Percentiles rank a stretch among this genome's conserved stretches.
Conservation (phyloP, 2,329 filamentous ascomycete species). For the Sporothrix schenckii region DNA sequence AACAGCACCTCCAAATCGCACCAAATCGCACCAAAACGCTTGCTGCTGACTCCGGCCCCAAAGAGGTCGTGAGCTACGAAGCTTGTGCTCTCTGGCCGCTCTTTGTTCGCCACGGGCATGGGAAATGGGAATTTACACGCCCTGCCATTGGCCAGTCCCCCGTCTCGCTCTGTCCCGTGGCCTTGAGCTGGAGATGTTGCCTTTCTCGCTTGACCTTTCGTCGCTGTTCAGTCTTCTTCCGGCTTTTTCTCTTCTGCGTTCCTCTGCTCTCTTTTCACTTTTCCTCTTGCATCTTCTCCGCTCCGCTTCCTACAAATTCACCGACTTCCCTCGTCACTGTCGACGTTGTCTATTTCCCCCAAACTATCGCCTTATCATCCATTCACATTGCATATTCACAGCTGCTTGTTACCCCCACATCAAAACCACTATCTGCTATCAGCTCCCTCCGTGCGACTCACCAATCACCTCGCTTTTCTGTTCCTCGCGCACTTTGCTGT, state of each 20-base stretch:
- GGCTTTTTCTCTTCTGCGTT: neutral
- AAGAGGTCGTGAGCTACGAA: constrained; percentile 4
- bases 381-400: neutral
- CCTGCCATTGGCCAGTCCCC: constrained; percentile 25
- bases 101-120: constrained; percentile 31
- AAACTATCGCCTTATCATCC: constrained; percentile 11
- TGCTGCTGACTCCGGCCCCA: constrained; percentile 29
- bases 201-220: too few relatives aligned
- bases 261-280: neutral
- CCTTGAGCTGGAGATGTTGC: constrained; percentile 2
- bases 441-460: neutral
- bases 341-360: neutral
- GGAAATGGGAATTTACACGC: constrained; percentile 17
- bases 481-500: neutral
- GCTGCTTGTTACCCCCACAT: constrained; percentile 27
- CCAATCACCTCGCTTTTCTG: constrained; percentile 24
- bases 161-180: constrained; percentile 3
- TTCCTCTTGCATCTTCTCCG: neutral
- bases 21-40: constrained; percentile 11
- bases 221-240: neutral
- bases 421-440: constrained; percentile 24
- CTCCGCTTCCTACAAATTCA: constrained; percentile 1
- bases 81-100: constrained; percentile 15
- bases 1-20: constrained; percentile 9
- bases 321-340: neutral